Evolutionary conservation across 2,329 filamentous ascomycete species (phyloP), one percentile per base, ranked within the genome.

Genomic region (Erysiphe neolycopersici): DNA sequence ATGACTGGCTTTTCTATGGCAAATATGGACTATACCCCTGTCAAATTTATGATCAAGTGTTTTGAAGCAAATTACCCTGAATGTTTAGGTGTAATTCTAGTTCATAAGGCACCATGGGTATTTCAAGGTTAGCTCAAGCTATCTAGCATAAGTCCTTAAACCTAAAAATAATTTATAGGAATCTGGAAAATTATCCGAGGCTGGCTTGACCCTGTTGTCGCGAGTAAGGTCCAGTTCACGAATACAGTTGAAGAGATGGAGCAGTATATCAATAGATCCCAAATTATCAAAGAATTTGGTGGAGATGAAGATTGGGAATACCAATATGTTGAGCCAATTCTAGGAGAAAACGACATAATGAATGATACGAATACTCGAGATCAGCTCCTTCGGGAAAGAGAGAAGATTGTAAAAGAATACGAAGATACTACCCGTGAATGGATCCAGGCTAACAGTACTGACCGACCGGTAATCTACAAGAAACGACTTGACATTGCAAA

Each of bases 21-120:
- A 14, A 98, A 98, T 61, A 95, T 98, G 89, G 89, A 98, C 59
- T 95, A 95, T 59, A 73, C 80, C 0, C 87, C 89, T 1, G 82
- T 98, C 45, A 98, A 93, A 56, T 98, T 95, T 62, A 94, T 98
- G 79, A 94, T 98, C 60, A 92, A 93, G 61, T 93, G 85, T 60
- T 98, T 98, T 56, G 89, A 98, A 63, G 89, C 89, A 47, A 95
- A 98, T 59, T 98, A 95, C 53, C 89, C 89, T 0, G 89, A 98
- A 60, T 87, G 75, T 41, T 68, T 98, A 1, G 89, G 87, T 26
- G 70, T 79, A 2, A 82, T 95, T 2, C 69, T 95, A 39, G 82
- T 98, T 33, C 89, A 98, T 65, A 93, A 93, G 59, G 76, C 89
- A 0, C 89, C 89, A 3, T 98, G 89, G 89, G 65, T 98, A 39